Percentiles rank a stretch among this genome's conserved stretches.
These are phyloP conservation scores for Incumbomyces delicatus DNA, from an alignment of 2,329 filamentous ascomycete genomes.

Conservation along the genomic window DNA sequence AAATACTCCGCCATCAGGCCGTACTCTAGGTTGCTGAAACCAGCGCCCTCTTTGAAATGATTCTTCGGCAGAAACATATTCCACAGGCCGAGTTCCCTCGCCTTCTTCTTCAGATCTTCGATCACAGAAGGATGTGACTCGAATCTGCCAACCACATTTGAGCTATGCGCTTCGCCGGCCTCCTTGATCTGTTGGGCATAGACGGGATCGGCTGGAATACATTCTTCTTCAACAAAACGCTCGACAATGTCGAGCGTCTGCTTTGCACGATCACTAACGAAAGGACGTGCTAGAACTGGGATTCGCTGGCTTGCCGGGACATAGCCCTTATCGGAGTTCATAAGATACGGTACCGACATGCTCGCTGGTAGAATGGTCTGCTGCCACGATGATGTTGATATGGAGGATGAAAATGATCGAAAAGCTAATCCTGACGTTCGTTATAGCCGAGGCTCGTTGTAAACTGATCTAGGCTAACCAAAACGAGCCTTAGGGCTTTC, in stretches of 20 bases:
- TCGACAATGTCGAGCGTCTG: conserved; percentile 79
- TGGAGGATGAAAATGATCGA: no score
- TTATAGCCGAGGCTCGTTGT: no score
- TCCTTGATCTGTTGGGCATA: conserved; percentile 70
- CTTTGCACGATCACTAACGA: conserved; percentile 75
- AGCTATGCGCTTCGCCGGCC: conserved; percentile 39
- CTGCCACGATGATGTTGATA: no score
- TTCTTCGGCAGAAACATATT: conserved; percentile 96
- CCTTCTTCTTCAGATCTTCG: conserved; percentile 81
- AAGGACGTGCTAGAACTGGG: conserved; percentile 48
- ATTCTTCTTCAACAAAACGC: conserved; percentile 96
- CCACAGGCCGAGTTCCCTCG: conserved; percentile 77
- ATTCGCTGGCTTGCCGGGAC: conserved; percentile 47
- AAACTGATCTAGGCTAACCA: no score
- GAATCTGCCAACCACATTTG: conserved; percentile 52
- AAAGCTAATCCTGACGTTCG: no score
- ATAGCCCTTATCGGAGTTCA: conserved; percentile 17
- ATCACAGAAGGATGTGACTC: conserved; percentile 67
- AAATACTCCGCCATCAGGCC: conserved; percentile 95
- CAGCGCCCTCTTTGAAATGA: conserved; percentile 90
- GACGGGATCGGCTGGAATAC: conserved; percentile 72
- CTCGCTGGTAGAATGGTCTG: background rate
- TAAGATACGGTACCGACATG: conserved; percentile 22
- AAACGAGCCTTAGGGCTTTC: no score
- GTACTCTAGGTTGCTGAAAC: conserved; percentile 92